A percentile compares a stretch with the other conserved stretches of the same genome.
These are phyloP conservation scores for Pseudomonodictys pantanalensis DNA, from an alignment of 495 filamentous ascomycete species.

Conservation along the genomic window DNA sequence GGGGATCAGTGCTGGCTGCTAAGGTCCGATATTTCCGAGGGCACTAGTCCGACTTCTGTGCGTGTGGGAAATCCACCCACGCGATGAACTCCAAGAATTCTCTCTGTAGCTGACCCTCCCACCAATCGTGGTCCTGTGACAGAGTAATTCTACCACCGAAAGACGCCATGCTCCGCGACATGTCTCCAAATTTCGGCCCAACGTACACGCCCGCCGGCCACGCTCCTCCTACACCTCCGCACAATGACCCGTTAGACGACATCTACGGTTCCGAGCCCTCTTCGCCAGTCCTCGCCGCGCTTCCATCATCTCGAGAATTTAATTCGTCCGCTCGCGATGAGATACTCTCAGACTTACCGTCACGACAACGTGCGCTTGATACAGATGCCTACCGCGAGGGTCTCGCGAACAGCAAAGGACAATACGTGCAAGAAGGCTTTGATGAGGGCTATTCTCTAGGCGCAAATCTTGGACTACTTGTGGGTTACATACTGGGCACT, in stretches of 20 bases:
- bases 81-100: neutral
- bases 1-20: too few species aligned
- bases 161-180: constrained; percentile 21
- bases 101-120: neutral
- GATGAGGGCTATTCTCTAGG: constrained; percentile 84
- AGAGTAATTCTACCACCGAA: neutral
- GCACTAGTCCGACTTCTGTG: too few species aligned
- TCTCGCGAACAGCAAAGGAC: constrained; percentile 65
- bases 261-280: constrained; percentile 41
- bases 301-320: neutral
- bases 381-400: constrained; percentile 92
- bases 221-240: constrained; percentile 17
- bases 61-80: too few species aligned
- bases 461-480: constrained; percentile 68
- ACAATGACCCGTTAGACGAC: constrained; percentile 35
- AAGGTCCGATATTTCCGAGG: too few species aligned
- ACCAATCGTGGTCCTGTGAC: neutral
- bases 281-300: constrained; percentile 25
- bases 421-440: constrained; percentile 75
- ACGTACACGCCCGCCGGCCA: constrained; percentile 1
- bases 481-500: constrained; percentile 67
- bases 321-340: constrained; percentile 4
- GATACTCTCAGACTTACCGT: constrained; percentile 69
- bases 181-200: constrained; percentile 4
- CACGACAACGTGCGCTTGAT: constrained; percentile 67